Conservation (phyloP, 2,329 filamentous ascomycete species). For the Nothopassalora personata region DNA sequence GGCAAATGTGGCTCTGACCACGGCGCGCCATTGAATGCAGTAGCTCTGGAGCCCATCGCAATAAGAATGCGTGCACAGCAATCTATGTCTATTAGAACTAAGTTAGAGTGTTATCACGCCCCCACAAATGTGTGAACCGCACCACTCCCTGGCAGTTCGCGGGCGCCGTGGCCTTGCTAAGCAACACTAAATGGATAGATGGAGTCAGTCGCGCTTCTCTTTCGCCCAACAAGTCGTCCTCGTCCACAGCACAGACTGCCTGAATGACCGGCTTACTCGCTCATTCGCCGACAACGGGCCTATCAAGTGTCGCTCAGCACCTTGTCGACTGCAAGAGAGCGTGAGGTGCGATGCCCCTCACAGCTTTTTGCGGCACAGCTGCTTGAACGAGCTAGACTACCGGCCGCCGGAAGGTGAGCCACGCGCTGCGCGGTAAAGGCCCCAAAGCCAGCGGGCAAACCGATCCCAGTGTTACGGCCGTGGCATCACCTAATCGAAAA, state of each 20-base stretch:
- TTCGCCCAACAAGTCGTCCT: too few species aligned
- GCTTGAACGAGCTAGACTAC: too few species aligned
- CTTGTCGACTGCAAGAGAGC: not conserved
- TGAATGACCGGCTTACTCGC: too few species aligned
- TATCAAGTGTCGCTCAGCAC: not conserved
- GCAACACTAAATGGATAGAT: not conserved
- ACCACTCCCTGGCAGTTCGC: slow-evolving; percentile 11
- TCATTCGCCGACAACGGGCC: too few species aligned
- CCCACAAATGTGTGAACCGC: slow-evolving; percentile 2
- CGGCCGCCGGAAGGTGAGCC: not conserved
- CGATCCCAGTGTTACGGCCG: not conserved
- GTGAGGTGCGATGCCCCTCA: not conserved
- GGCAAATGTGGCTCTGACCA: slow-evolving; percentile 3
- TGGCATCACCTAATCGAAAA: not conserved
- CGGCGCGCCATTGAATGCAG: slow-evolving; percentile 12
- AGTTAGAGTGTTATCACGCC: slow-evolving; percentile 15
- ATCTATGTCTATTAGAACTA: slow-evolving; percentile 15
- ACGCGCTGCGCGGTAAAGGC: not conserved
- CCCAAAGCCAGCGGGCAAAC: not conserved
- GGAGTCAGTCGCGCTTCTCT: too few species aligned
- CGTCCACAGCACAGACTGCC: too few species aligned
- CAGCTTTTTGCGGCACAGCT: too few species aligned
- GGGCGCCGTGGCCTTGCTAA: not conserved
- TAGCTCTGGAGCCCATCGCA: slow-evolving; percentile 17
- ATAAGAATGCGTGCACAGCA: slow-evolving; percentile 14